A percentile compares a stretch with the other conserved stretches of the same genome.
These are phyloP conservation scores for Santalum album DNA, from an alignment of 164 flowering plant genomes.

Conservation along the genomic window DNA sequence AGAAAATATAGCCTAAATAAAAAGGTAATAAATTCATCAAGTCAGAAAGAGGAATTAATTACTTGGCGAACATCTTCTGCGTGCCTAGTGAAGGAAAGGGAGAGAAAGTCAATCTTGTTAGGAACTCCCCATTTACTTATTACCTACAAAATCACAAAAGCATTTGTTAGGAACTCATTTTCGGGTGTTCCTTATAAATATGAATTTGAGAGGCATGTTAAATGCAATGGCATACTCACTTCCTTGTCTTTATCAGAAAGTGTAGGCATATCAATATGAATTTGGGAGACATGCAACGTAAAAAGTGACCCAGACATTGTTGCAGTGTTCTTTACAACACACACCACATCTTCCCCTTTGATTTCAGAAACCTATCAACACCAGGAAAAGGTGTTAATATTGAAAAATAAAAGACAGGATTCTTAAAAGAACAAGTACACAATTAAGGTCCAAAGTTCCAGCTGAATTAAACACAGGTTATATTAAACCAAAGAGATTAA, in stretches of 20 bases:
- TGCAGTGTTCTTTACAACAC: conserved; percentile 67
- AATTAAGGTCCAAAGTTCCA: no score
- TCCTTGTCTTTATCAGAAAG: conserved; percentile 75
- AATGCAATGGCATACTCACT: conserved; percentile 24
- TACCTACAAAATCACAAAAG: conserved; percentile 51
- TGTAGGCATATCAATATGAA: conserved; percentile 75
- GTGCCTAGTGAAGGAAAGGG: conserved; percentile 77
- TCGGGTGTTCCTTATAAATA: no score
- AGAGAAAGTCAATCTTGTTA: conserved; percentile 87
- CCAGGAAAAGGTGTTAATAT: conserved; percentile 1
- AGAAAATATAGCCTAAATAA: not conserved
- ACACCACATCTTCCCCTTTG: conserved; percentile 67
- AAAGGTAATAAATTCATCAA: not conserved
- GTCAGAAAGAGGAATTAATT: conserved; percentile 12
- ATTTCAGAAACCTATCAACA: conserved; percentile 56
- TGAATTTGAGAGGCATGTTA: no score
- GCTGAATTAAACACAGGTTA: no score
- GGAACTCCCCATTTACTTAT: conserved; percentile 84
- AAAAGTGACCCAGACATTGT: conserved; percentile 70
- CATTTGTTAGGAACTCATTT: no score
- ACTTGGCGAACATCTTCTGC: conserved; percentile 94
- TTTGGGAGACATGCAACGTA: conserved; percentile 72
- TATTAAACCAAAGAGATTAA: no score
- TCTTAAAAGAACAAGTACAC: no score
- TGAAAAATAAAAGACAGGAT: no score